These are phyloP conservation scores for Durio zibethinus DNA, from an alignment of 345 rosid species.

Conservation along the genomic window DNA sequence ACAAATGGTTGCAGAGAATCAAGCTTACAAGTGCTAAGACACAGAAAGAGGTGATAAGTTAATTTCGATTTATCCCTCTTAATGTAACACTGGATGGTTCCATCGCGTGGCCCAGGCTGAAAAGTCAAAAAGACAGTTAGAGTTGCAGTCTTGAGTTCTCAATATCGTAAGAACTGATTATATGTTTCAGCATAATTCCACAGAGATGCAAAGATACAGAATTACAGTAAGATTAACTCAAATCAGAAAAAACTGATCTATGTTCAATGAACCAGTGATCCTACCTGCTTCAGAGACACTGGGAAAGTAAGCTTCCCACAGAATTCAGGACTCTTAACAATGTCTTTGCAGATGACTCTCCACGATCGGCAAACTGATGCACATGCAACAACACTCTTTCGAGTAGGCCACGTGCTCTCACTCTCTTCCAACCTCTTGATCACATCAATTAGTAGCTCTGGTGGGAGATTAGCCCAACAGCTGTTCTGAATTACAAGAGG, in stretches of 20 bases:
- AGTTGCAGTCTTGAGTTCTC: constrained; percentile 1
- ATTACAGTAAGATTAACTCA: background rate
- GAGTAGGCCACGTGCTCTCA: constrained; percentile 63
- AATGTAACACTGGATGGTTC: constrained; percentile 57
- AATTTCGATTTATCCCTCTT: constrained; percentile 66
- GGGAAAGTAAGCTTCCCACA: constrained; percentile 69
- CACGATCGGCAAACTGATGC: constrained; percentile 67
- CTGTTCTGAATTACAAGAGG: constrained; percentile 48
- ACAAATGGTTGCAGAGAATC: background rate
- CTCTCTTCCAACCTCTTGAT: constrained; percentile 62
- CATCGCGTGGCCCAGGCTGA: constrained; percentile 68
- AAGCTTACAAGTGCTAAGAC: constrained; percentile 59
- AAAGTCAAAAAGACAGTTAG: constrained; percentile 6
- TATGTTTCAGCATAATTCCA: background rate
- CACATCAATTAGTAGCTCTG: constrained; percentile 57
- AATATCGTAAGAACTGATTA: background rate
- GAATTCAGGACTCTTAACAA: constrained; percentile 56
- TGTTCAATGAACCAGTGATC: background rate
- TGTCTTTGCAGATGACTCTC: constrained; percentile 67
- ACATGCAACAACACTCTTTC: constrained; percentile 58
- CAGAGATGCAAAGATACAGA: background rate
- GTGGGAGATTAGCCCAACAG: constrained; percentile 69
- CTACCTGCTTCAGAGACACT: constrained; percentile 60
- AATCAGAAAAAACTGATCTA: background rate
- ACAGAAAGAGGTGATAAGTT: constrained; percentile 58